Base-by-base conservation (phyloP, 2,329 filamentous ascomycete species). In the Aspergillus aculeatinus region DNA sequence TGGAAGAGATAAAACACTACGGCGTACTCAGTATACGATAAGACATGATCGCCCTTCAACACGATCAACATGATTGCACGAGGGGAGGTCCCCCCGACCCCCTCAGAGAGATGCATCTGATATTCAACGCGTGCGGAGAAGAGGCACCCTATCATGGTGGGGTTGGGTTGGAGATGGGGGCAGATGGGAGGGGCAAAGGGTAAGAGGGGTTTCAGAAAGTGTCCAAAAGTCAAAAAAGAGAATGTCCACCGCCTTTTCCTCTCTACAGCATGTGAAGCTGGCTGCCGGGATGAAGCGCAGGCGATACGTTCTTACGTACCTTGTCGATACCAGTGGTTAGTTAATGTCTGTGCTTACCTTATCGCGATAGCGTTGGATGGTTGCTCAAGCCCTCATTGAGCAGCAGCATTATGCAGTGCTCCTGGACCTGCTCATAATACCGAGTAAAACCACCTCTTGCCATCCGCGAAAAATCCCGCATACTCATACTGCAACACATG, bases 341-440 rank as follows among this genome's bases (percentile, higher is more conserved):
- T 35, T 35, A 16, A 44, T 44, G 55, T 55, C 51, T 47, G 54
- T 60, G 58, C 58, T 60, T 57, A 51, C 29, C 57, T 57, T 62
- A 62, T 60, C 60, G 54, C 51, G 51, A 55, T 57, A 59, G 51
- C 39, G 29, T 55, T 33, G 42, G 25, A 27, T 58, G 58, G 42
- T 54, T 25, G 21, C 47, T 47, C 25, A 44, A 52, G 48, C 48
- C 33, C 44, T 53, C 31, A 54, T 33, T 57, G 53, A 47, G 42
- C 47, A 48, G 42, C 47, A 48, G 42, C 44, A 47, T 29, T 16
- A 55, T 55, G 53, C 53, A 25, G 48, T 44, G 53, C 27, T 48
- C 42, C 53, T 47, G 53, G 29, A 33, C 53, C 53, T 48, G 53
- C 48, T 29, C 29, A 31, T 42, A 6, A 5, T 12, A 27, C 39